Base-by-base conservation (phyloP, 1,284 basidiomycete species). In the Coniferiporia sulphurascens region DNA sequence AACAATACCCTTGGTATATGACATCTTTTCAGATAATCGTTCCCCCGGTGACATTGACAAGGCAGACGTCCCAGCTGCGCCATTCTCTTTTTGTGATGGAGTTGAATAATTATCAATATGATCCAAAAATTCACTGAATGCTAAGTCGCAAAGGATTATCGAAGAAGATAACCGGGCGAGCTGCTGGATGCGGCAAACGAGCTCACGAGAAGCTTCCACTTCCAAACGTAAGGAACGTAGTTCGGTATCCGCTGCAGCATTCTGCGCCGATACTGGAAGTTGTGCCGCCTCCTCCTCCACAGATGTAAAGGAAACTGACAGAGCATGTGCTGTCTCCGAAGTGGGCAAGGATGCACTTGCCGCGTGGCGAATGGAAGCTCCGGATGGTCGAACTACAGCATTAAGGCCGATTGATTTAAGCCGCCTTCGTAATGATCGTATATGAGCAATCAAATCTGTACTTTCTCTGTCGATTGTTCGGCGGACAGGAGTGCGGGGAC, bases 71-170 rank as follows among this genome's bases (percentile, higher is more conserved):
- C 21, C 55, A 36, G 34, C 34, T 7, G 36, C 35, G 48, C 15
- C 46, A 12, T 48, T 51, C 21, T 35, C 35, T 13, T n/a, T 32
- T n/a, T n/a, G 8, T 1, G 43, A 50, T 10, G 15, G 36, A 15
- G 79, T 76, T 12, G 88, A 86, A 66, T 83, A 89, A 65, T 84
- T 86, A 69, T 93, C 91, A 58, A 92, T 79, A 65, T 91, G 88
- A 66, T 92, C 88, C 53, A 93, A 73, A 7, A 93, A 76, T 67
- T 92, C 88, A 66, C 91, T 93, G 44, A 93, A 75, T 17, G 84
- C 81, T n/a, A 77, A 73, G 67, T 93, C 91, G 64, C 88, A 91
- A 15, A 70, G 69, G 27, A 75, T 74, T 9, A 87, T 69, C 32
- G 74, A 69, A 27, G 76, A 70, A 1, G 76, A 71, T 56, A 92